A percentile compares a stretch with the other conserved stretches of the same genome.
Evolutionary conservation across 352 stramenopile species (phyloP).

Genomic region (Phytophthora pinifolia): DNA sequence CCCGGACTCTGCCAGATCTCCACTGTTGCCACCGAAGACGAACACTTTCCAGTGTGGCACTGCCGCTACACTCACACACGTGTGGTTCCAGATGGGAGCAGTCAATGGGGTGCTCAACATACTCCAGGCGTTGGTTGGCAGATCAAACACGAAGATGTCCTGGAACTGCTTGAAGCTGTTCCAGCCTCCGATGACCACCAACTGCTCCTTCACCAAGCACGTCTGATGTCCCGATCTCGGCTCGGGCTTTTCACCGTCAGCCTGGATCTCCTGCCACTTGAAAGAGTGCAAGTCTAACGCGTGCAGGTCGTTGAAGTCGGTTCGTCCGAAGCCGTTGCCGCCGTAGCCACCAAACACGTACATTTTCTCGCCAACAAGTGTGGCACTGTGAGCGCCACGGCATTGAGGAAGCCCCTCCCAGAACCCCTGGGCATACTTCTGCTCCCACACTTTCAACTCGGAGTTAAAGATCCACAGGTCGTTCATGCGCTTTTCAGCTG

Average conservation of each 20-base stretch:
- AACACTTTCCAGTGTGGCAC: slow-evolving; percentile 98
- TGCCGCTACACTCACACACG: slow-evolving; percentile 91
- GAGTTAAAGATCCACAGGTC: slow-evolving; percentile 97
- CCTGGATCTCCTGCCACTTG: slow-evolving; percentile 89
- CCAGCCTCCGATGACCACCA: slow-evolving; percentile 96
- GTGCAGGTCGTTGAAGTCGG: slow-evolving; percentile 96
- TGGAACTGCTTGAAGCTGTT: slow-evolving; percentile 96
- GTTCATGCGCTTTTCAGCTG: slow-evolving; percentile 93
- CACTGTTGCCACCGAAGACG: slow-evolving; percentile 96
- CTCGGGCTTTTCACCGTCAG: slow-evolving; percentile 89
- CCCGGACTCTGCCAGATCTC: slow-evolving; percentile 87
- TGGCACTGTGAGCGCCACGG: slow-evolving; percentile 91
- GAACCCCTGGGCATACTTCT: slow-evolving; percentile 86
- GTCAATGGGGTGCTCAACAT: slow-evolving; percentile 50
- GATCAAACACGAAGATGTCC: slow-evolving; percentile 94
- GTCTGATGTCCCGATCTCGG: slow-evolving; percentile 93
- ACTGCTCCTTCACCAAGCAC: slow-evolving; percentile 85
- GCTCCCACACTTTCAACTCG: slow-evolving; percentile 91
- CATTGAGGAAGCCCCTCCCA: slow-evolving; percentile 91
- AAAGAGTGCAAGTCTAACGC: slow-evolving; percentile 90
- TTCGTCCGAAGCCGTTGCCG: slow-evolving; percentile 92
- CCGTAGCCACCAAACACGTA: slow-evolving; percentile 97
- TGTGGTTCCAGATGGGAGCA: slow-evolving; percentile 93
- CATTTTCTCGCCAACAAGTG: slow-evolving; percentile 88
- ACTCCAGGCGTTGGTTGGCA: slow-evolving; percentile 86